These are phyloP conservation scores for Priceomyces castillae DNA, from an alignment of 805 yeast genomes.

Conservation along the genomic window DNA sequence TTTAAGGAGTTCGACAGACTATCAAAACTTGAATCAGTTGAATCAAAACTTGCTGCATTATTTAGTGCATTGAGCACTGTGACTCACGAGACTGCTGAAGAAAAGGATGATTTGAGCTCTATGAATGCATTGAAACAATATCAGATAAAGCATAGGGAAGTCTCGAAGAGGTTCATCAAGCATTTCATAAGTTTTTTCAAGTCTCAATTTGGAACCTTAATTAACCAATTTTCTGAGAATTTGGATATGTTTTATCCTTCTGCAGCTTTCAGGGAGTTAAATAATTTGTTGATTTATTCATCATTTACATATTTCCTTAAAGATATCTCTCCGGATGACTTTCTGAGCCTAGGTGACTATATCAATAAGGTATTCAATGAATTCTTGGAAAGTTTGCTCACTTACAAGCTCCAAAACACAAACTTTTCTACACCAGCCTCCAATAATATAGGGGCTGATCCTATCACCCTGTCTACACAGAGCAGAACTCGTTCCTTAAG, in stretches of 20 bases:
- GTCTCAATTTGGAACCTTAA: slow-evolving; percentile 35
- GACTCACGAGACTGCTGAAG: slow-evolving; percentile 39
- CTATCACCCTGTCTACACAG: slow-evolving; percentile 13
- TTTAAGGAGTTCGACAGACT: slow-evolving; percentile 50
- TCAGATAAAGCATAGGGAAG: slow-evolving; percentile 55
- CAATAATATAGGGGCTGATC: slow-evolving; percentile 8
- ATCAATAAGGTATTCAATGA: slow-evolving; percentile 31
- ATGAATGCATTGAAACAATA: slow-evolving; percentile 75
- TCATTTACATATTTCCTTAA: slow-evolving; percentile 49
- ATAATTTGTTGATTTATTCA: slow-evolving; percentile 27
- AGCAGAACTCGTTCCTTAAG: slow-evolving; percentile 31
- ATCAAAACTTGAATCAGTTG: slow-evolving; percentile 46
- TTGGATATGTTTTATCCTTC: slow-evolving; percentile 22
- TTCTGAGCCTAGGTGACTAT: slow-evolving; percentile 43
- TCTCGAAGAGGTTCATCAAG: slow-evolving; percentile 48
- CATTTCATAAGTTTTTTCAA: slow-evolving; percentile 41
- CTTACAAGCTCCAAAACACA: slow-evolving; percentile 19
- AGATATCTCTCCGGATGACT: slow-evolving; percentile 50
- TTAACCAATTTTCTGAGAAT: slow-evolving; percentile 36
- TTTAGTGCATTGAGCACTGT: slow-evolving; percentile 66
- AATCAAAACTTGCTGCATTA: slow-evolving; percentile 52
- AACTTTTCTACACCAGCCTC: slow-evolving; percentile 15
- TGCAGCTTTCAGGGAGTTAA: slow-evolving; percentile 23
- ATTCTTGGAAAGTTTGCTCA: slow-evolving; percentile 27
- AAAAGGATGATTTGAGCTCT: slow-evolving; percentile 48